phyloP scores from a whole-genome alignment of 495 filamentous ascomycete species.

The Articulospora tetracladia region DNA sequence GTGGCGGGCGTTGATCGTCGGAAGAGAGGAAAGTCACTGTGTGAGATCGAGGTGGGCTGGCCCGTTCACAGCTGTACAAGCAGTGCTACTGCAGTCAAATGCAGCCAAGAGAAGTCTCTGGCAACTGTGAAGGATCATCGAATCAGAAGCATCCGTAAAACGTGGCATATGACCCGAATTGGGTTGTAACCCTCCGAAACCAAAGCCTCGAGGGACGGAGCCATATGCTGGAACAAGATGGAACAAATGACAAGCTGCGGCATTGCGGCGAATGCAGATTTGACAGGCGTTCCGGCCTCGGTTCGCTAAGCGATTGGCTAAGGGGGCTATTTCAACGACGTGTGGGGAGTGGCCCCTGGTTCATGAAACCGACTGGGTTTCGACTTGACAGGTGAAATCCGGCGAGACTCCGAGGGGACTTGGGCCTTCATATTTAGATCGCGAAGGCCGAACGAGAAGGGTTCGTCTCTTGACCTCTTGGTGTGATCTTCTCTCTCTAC shows the following conservation, averaged over 20 bases:
- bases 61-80: not conserved
- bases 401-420: not conserved
- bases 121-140: slow-evolving; percentile 5
- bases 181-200: slow-evolving; percentile 13
- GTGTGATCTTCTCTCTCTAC: no score
- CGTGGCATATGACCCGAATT: slow-evolving; percentile 12
- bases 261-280: slow-evolving; percentile 18
- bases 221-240: slow-evolving; percentile 25
- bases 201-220: slow-evolving; percentile 9
- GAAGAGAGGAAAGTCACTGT: slow-evolving; percentile 12
- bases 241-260: slow-evolving; percentile 8
- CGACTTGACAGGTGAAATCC: not conserved
- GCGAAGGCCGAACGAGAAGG: not conserved
- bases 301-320: slow-evolving; percentile 12
- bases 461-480: no score
- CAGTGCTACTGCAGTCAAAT: not conserved
- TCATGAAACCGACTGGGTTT: slow-evolving; percentile 2
- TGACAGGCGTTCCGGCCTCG: slow-evolving; percentile 10
- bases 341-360: not conserved
- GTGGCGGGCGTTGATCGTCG: not conserved
- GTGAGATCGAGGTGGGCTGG: not conserved
- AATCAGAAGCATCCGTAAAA: slow-evolving; percentile 13
- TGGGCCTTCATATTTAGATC: not conserved
- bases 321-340: not conserved
- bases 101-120: not conserved